Evolutionary conservation across 2,329 filamentous ascomycete species (phyloP), one percentile per base, ranked within the genome.

Genomic region (Cordyceps farinosa): DNA sequence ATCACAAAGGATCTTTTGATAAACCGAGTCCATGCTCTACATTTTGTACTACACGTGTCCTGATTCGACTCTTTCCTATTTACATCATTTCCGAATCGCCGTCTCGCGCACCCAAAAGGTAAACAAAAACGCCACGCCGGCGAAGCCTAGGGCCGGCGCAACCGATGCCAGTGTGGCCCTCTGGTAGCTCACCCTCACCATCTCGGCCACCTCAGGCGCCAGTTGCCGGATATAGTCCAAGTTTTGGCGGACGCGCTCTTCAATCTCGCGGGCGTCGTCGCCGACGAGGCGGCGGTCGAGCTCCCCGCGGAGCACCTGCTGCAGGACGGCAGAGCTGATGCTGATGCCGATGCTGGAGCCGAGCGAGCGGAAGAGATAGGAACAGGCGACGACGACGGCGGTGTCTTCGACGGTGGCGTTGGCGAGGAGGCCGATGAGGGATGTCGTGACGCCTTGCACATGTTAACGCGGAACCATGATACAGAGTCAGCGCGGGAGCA

Each of bases 341-440:
- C 88, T 89, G 62, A 92, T 80, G 11, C 90, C 90, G 62, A 92
- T 78, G 7, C 88, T 89, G n/a, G 90, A 81, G n/a, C 90, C 91
- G 0, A 93, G 79, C 1, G 88, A 89, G 45, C 90, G 87, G 79
- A 94, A 94, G 30, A 94, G 84, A 75, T 94, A 94, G 27, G 87
- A 90, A 73, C 89, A 92, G 8, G 91, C 90, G 17, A 90, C 90
- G 4, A 87, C 89, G 1, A 93, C 84, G 2, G 91, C 90, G 65
- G 90, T 87, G 67, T 93, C 90, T 50, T 85, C 80, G 3, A 80
- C 78, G 1, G 83, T 77, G 0, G 88, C 84, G 70, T 92, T 91
- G 38, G 90, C 87, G 66, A 93, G 85, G 44, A 92, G 79, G 1
- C 82, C 88, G 53, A 92, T 87, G 40, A 93, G 81, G 0, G 88